Evolutionary conservation across 2,329 filamentous ascomycete species (phyloP).

Genomic region (Trichoderma simmonsii): DNA sequence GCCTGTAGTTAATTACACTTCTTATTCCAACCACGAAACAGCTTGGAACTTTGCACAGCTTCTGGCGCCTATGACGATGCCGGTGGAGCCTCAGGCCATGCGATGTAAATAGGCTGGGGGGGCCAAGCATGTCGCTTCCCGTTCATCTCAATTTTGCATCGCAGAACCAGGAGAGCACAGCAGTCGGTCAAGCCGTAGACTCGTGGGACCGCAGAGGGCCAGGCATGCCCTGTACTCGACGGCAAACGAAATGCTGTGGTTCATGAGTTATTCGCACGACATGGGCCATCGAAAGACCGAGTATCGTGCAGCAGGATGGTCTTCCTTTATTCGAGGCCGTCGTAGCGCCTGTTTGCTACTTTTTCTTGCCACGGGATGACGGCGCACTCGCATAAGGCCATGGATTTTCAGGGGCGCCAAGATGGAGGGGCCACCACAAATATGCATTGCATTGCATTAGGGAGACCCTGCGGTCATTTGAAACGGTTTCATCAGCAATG

Average conservation of each 20-base stretch:
- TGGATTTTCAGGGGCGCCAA: constrained; percentile 13
- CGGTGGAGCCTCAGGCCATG: constrained; percentile 14
- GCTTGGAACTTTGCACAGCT: constrained; percentile 1
- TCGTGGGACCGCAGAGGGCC: background rate
- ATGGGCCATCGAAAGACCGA: background rate
- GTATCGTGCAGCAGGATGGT: background rate
- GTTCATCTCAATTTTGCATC: constrained; percentile 12
- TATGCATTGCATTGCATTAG: constrained; percentile 13
- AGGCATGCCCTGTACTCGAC: background rate
- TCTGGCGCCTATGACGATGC: constrained; percentile 15
- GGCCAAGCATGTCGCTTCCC: constrained; percentile 12
- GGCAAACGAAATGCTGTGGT: constrained; percentile 5
- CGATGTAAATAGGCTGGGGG: background rate
- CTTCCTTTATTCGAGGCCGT: background rate
- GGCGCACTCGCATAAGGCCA: background rate
- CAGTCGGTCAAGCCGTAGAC: constrained; percentile 13
- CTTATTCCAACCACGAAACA: background rate
- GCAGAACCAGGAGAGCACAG: constrained; percentile 4
- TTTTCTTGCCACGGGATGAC: background rate
- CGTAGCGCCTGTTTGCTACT: background rate
- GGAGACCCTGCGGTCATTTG: constrained; percentile 17
- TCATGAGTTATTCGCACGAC: background rate
- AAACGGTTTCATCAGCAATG: constrained; percentile 11
- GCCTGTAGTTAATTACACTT: constrained; percentile 11
- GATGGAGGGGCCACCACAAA: background rate